Evolutionary conservation across 257 asterid species (phyloP), one percentile per base, ranked within the genome.

Genomic region (Capsicum rhomboideum): DNA sequence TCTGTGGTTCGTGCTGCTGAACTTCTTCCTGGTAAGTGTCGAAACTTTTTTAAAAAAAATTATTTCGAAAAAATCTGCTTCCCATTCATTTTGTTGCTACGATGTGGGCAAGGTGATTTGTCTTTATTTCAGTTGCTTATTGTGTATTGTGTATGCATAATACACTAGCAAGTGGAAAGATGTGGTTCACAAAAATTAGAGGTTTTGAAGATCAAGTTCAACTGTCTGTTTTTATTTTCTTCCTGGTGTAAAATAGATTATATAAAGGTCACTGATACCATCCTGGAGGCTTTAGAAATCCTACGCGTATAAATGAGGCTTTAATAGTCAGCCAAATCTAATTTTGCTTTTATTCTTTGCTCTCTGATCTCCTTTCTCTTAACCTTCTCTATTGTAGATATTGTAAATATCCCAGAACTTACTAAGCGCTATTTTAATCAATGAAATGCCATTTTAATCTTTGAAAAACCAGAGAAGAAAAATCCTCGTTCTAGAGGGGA

Each of bases 1-100:
- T 95, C 98, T 58, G 88, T 88, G 85, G 97, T 97, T 88, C 96
- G 94, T 83, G 97, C 98, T 89, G 99, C 99, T 88, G 94, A 97
- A 90, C 99, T 97, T 88, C 97, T 92, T 88, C 97, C 98, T 29
- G 98, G 99, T 95, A 91, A 72, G 44, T 26, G 81, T 49, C 4
- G 40, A 34, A 34, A 34, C 40, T 34, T 34, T 34, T 34, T 5
- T 34, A 2, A 2, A 34, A 34, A 34, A 34, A 34, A 34, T 34
- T 34, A 34, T 34, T 34, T 34, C 40, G 4, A 34, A 34, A 34
- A 34, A 34, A 75, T 50, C 61, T 75, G 44, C 59, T 49, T 10
- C 63, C 81, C 9, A 23, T 50, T 49, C 63, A 49, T 75, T 16
- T 75, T 75, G 42, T 75, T 4, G 26, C 44, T 26, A 49, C 23